Base-by-base conservation (phyloP, 192 early-diverging fungal genomes). In the Paraglomus brasilianum region DNA sequence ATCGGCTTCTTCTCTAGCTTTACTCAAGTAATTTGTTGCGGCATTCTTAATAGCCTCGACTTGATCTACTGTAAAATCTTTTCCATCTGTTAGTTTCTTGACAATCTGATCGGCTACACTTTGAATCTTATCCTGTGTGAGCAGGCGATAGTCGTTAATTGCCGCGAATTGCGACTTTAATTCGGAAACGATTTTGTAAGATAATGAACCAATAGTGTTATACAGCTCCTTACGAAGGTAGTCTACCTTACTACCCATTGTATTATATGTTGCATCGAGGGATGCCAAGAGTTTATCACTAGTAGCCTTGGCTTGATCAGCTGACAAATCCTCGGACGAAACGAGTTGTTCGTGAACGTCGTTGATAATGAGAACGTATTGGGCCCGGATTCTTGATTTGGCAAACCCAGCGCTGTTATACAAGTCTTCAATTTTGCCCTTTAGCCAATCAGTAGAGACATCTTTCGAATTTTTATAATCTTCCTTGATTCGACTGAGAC, bases 81-180 rank as follows among this genome's bases (percentile, higher is more conserved):
- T 68, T 0, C 66, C 66, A 17, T 68, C 52, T 43, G 19, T 5
- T 5, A 68, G 5, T 43, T 68, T 68, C 42, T 55, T 49, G 44
- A 49, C 48, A 55, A 68, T 51, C 22, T 53, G 22, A 44, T 56
- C 51, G 47, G 56, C 19, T 21, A 22, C 38, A 43, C 10, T 14
- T 43, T 68, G 66, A 68, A 68, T 68, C 38, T 44, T 47, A 8
- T 60, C 58, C 19, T 41, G 58, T 9, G 58, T 60, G 13, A 60
- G 39, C 10, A 41, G 13, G 19, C 58, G 36, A 60, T 60, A 60
- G 24, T 63, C 40, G 17, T 63, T 63, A 47, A 63, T 45, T 19
- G 22, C 47, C 22, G 22, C 44, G 7, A 63, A 36, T 30, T 47
- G 61, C 24, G 10, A 24, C 44, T 42, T 8, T 41, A 60, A 0